These are phyloP conservation scores for Clitopilus hobsonii DNA, from an alignment of 768 basidiomycete genomes.

Conservation along the genomic window DNA sequence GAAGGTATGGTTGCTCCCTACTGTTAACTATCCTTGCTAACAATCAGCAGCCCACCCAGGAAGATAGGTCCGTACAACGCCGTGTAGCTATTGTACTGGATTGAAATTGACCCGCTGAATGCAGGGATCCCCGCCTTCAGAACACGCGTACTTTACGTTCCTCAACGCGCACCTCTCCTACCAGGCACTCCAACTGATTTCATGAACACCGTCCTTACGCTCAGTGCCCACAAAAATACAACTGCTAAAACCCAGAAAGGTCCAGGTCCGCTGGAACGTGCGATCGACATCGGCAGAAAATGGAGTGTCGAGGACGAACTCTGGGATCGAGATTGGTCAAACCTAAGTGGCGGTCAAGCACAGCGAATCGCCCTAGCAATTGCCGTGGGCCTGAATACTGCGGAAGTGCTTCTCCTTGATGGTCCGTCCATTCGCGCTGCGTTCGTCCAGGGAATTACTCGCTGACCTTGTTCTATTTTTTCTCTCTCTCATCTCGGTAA, in stretches of 20 bases:
- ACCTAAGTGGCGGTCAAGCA: slow-evolving; percentile 81
- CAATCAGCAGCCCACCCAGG: slow-evolving; percentile 38
- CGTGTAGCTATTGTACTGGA: too few species aligned
- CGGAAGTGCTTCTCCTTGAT: slow-evolving; percentile 76
- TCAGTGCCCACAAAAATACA: slow-evolving; percentile 37
- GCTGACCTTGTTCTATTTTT: not conserved
- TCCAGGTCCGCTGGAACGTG: slow-evolving; percentile 22
- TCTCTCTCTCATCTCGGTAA: not conserved
- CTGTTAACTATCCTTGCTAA: not conserved
- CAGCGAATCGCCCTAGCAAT: slow-evolving; percentile 81
- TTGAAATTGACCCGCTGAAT: too few species aligned
- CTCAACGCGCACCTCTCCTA: slow-evolving; percentile 84
- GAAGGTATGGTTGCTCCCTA: slow-evolving; percentile 43
- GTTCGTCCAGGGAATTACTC: not conserved
- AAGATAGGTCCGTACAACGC: slow-evolving; percentile 1
- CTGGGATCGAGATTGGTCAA: slow-evolving; percentile 79
- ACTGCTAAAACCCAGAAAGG: slow-evolving; percentile 13
- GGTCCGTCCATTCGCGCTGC: slow-evolving; percentile 40
- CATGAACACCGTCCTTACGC: slow-evolving; percentile 48
- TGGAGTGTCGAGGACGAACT: slow-evolving; percentile 69
- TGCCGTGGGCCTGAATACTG: slow-evolving; percentile 66
- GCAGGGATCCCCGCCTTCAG: slow-evolving; percentile 79
- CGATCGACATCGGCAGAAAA: slow-evolving; percentile 47
- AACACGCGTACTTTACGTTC: slow-evolving; percentile 79
- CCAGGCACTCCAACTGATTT: slow-evolving; percentile 78